Evolutionary conservation across 345 rosid genomes (phyloP).

Genomic region (Clarkia xantiana): DNA sequence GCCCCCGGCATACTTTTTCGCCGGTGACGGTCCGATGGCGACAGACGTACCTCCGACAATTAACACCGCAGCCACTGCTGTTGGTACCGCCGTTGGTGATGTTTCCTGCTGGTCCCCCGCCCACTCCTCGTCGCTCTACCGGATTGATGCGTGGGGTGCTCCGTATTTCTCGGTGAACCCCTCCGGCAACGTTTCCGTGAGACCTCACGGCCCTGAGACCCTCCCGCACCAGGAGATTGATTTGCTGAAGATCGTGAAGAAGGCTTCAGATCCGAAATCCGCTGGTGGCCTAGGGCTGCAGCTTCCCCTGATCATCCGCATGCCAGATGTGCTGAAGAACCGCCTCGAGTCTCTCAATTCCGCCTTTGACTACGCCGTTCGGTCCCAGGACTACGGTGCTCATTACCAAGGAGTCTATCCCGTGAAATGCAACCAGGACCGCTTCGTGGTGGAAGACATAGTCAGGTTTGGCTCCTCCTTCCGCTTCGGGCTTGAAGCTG

Average conservation of each 20-base stretch:
- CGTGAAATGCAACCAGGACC: slow-evolving; percentile 92
- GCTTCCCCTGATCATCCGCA: slow-evolving; percentile 60
- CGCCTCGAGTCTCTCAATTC: slow-evolving; percentile 69
- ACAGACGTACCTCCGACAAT: slow-evolving; percentile 18
- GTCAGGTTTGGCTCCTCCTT: slow-evolving; percentile 57
- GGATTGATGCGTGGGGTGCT: slow-evolving; percentile 70
- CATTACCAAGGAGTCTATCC: slow-evolving; percentile 91
- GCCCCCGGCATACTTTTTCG: slow-evolving; percentile 38
- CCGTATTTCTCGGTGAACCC: slow-evolving; percentile 69
- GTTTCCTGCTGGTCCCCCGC: slow-evolving; percentile 50
- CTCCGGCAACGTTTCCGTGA: slow-evolving; percentile 59
- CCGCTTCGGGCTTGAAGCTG: slow-evolving; percentile 87
- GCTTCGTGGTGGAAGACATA: slow-evolving; percentile 75
- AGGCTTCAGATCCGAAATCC: slow-evolving; percentile 63
- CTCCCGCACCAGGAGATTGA: slow-evolving; percentile 79
- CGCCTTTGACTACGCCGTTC: slow-evolving; percentile 58
- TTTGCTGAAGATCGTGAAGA: slow-evolving; percentile 58
- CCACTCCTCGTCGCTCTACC: slow-evolving; percentile 54
- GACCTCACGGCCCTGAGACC: slow-evolving; percentile 48
- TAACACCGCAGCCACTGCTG: slow-evolving; percentile 9
- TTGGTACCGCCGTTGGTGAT: slow-evolving; percentile 8
- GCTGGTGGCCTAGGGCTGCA: slow-evolving; percentile 70
- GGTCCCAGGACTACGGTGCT: slow-evolving; percentile 37
- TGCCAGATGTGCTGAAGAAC: slow-evolving; percentile 79
- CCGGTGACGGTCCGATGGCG: slow-evolving; percentile 39